Base-by-base conservation (phyloP, 108 stramenopile genomes). In the Epithemia pelagica region DNA sequence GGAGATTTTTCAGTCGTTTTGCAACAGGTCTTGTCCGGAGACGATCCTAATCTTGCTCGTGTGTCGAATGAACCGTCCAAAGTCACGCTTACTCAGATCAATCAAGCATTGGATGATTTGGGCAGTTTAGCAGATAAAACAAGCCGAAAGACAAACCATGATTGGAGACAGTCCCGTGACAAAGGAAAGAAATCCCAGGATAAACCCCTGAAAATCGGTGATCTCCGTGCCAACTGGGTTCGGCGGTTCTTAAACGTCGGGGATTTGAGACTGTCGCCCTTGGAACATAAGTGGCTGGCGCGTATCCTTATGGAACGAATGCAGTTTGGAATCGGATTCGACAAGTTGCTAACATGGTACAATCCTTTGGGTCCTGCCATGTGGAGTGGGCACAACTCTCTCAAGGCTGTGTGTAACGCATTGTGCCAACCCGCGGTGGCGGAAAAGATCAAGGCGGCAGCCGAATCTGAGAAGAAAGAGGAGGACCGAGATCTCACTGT, bases 211-310 rank as follows among this genome's bases (percentile, higher is more conserved):
- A 29, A 25, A 10, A n/a, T 63, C 23, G 62, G 32, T 32, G 54
- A 66, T 22, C 65, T 66, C 20, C 30, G 24, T 2, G 46, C 46
- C 21, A 68, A 59, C 2, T 30, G 28, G 18, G 67, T 57, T 5
- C 23, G n/a, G 22, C 53, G 54, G 29, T 26, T 74, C 1, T 21
- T 30, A 2, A 19, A 52, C 20, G 23, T 32, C 32, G 10, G 28
- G 21, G 37, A 46, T 46, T 46, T 46, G 37, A 5, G 37, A 10
- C 21, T 62, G 20, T 65, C 59, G 68, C 84, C 92, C 0, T 56
- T 82, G 62, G 93, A 94, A 62, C 93, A 94, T 69, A 89, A 90
- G 61, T 94, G 90, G 90, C 67, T 91, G 53, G 85, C 88, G 0
- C 70, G 90, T 7, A 84, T 94, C 3, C 55, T 94, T 18, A 70